These are phyloP conservation scores for Miamiensis avidus DNA, from an alignment of 169 alveolate species.

Conservation along the genomic window DNA sequence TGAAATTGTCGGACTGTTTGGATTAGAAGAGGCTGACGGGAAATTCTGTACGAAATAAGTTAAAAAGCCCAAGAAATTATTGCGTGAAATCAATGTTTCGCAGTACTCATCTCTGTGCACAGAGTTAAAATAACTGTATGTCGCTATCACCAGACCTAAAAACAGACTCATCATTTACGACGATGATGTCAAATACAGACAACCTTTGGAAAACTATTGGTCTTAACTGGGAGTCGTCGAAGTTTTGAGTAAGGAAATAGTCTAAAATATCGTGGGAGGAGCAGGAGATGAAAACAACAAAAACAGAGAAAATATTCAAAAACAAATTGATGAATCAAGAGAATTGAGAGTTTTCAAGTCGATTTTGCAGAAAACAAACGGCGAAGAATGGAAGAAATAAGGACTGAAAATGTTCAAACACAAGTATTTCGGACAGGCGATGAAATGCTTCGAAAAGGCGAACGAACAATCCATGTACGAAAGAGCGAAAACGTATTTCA, in stretches of 20 bases:
- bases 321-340: not conserved
- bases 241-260: slow-evolving; percentile 2
- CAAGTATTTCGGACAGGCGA: slow-evolving; percentile 59
- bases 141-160: slow-evolving; percentile 87
- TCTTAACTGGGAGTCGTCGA: slow-evolving; percentile 44
- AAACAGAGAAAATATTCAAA: slow-evolving; percentile 4
- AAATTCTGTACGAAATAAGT: not conserved
- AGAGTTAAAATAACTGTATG: slow-evolving; percentile 85
- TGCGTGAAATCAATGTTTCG: not conserved
- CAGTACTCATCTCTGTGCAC: slow-evolving; percentile 54
- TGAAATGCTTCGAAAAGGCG: slow-evolving; percentile 53
- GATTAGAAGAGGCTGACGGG: not conserved
- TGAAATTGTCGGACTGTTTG: not conserved
- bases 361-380: slow-evolving; percentile 23
- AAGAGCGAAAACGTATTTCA: slow-evolving; percentile 45
- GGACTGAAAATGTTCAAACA: slow-evolving; percentile 68
- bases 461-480: slow-evolving; percentile 22
- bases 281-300: not conserved
- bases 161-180: slow-evolving; percentile 81
- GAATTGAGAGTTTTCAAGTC: not conserved
- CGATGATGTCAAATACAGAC: slow-evolving; percentile 51
- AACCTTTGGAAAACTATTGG: slow-evolving; percentile 60
- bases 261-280: not conserved
- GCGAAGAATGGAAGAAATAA: slow-evolving; percentile 55
- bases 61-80: not conserved